These are phyloP conservation scores for Entamoeba invadens DNA, from an alignment of 208 protist genomes.

Conservation along the genomic window DNA sequence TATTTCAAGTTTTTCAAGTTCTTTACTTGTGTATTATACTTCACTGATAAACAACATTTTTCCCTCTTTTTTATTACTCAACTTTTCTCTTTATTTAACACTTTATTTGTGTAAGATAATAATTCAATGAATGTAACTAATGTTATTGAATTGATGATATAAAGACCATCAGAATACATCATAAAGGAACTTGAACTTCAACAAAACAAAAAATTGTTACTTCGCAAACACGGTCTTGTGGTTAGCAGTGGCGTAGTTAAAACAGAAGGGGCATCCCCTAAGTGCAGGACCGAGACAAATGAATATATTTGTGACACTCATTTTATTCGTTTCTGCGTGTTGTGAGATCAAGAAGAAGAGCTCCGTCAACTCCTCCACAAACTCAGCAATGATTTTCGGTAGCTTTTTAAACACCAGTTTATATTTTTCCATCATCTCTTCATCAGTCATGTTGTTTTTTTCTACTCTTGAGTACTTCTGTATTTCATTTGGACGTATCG, in stretches of 20 bases:
- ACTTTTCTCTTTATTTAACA: too few relatives aligned
- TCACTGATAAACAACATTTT: too few relatives aligned
- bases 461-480: not conserved
- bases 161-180: too few relatives aligned
- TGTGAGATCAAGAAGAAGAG: not conserved
- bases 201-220: too few relatives aligned
- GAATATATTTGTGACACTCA: not conserved
- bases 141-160: too few relatives aligned
- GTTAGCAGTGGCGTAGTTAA: not conserved
- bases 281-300: not conserved
- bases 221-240: too few relatives aligned
- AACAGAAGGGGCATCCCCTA: not conserved
- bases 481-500: not conserved
- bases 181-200: too few relatives aligned
- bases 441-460: not conserved
- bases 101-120: too few relatives aligned
- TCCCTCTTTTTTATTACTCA: too few relatives aligned
- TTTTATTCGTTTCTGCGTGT: not conserved
- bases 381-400: not conserved
- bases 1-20: too few relatives aligned
- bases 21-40: too few relatives aligned
- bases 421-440: not conserved
- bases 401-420: not conserved
- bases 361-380: not conserved
- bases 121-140: too few relatives aligned